Evolutionary conservation across 1,284 basidiomycete genomes (phyloP), one percentile per base, ranked within the genome.

Genomic region (Sanghuangporus baumii): DNA sequence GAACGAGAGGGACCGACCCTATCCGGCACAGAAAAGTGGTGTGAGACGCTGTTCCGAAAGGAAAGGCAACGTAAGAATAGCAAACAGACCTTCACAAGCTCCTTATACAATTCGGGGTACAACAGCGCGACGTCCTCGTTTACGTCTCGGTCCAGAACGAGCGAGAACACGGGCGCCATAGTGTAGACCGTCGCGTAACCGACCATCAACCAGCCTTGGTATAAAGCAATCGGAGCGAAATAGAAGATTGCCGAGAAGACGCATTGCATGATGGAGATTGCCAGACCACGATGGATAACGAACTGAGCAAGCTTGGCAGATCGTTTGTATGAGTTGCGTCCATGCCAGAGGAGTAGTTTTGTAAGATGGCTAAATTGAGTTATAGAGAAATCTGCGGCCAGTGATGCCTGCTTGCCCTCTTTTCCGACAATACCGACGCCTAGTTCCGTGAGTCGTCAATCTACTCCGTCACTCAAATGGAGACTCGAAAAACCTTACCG

Each of bases 161-260:
- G 82, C 52, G 94, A 98, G 75, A 98, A 98, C 6, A 98, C 96
- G 0, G 96, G 96, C 0, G 95, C 94, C 96, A 98, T 98, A 1
- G 97, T 98, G 73, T 98, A 99, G 11, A 96, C 80, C 0, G 97
- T 99, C 8, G 97, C 96, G 75, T 99, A 99, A 8, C 97, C 97
- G 14, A 93, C 94, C 88, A 98, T 92, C 47, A 99, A 79, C 95
- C 95, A 99, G 0, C 96, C 96, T 69, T 99, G 97, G 74, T 98
- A 99, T 58, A 99, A 77, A 0, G 96, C 96, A 68, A 99, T 98
- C 0, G 97, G 97, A 0, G 96, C 96, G 78, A 98, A 99, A 76
- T 97, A 99, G 76, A 99, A 98, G 62, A 99, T 98, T 2, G 93
- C 88, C 6, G 93, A 95, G 73, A 98, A 98, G 2, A 99, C 96